Conservation (phyloP, 257 asterid genomes). For the Rehmannia glutinosa region DNA sequence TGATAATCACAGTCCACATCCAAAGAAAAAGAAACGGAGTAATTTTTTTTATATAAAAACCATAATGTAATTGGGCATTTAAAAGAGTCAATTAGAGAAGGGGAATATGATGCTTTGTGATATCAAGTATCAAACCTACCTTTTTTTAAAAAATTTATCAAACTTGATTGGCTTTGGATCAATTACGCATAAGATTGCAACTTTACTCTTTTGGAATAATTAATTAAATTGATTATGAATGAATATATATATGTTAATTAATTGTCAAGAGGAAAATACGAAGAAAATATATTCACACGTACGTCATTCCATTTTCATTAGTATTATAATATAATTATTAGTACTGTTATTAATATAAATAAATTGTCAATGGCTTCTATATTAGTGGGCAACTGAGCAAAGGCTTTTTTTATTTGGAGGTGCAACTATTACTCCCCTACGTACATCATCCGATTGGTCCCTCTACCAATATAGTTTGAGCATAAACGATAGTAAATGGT, state of each 20-base stretch:
- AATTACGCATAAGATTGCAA: conserved; percentile 10
- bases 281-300: conserved; percentile 9
- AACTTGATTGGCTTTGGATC: conserved; percentile 17
- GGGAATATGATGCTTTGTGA: conserved; percentile 24
- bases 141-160: too few species aligned
- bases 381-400: conserved; percentile 23
- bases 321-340: too few species aligned
- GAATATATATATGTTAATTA: neutral
- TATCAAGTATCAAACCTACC: neutral
- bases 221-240: neutral
- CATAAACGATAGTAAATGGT: neutral
- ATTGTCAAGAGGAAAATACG: neutral
- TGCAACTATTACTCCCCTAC: conserved; percentile 28
- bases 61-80: neutral
- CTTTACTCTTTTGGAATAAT: neutral
- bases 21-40: neutral
- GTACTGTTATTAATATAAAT: neutral
- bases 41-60: neutral
- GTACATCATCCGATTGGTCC: neutral
- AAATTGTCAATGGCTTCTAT: neutral
- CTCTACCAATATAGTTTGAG: conserved; percentile 11
- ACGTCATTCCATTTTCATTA: conserved; percentile 20
- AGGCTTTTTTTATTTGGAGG: neutral
- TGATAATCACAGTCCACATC: neutral
- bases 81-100: conserved; percentile 4